Evolutionary conservation across 2,329 filamentous ascomycete genomes (phyloP).

Genomic region (Escovopsis sp.): DNA sequence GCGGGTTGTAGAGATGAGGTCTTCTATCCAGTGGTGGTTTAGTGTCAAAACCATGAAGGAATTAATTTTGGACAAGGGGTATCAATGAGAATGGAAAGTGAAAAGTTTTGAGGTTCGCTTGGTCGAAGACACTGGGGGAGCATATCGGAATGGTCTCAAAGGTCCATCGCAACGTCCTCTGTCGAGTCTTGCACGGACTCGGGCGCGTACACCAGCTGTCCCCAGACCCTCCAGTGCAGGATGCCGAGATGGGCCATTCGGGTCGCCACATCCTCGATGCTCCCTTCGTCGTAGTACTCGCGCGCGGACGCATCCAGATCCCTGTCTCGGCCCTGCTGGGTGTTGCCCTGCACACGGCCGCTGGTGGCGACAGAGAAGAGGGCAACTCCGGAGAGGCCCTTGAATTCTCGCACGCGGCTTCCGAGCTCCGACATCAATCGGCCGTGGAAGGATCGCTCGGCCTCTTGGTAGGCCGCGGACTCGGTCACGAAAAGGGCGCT

Average conservation of each 20-base stretch:
- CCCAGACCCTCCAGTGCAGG: slow-evolving; percentile 85
- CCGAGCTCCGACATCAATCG: slow-evolving; percentile 33
- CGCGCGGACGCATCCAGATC: slow-evolving; percentile 20
- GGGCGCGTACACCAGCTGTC: slow-evolving; percentile 50
- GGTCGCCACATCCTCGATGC: slow-evolving; percentile 53
- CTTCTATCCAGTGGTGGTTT: too few relatives aligned
- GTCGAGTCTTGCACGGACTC: slow-evolving; percentile 22
- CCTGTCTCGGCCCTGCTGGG: slow-evolving; percentile 20
- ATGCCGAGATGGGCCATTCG: slow-evolving; percentile 70
- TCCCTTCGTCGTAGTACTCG: slow-evolving; percentile 34
- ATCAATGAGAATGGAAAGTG: slow-evolving; percentile 1
- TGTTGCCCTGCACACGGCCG: slow-evolving; percentile 26
- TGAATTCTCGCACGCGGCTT: slow-evolving; percentile 35
- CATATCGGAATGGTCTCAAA: slow-evolving; percentile 5
- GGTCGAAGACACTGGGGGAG: too few relatives aligned
- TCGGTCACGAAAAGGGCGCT: slow-evolving; percentile 27
- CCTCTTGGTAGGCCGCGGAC: slow-evolving; percentile 29
- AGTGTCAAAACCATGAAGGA: too few relatives aligned
- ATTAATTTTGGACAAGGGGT: background rate
- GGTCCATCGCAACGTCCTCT: slow-evolving; percentile 12
- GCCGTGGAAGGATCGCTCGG: slow-evolving; percentile 33
- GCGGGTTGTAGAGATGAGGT: too few relatives aligned
- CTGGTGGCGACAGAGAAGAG: slow-evolving; percentile 42
- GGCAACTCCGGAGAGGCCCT: slow-evolving; percentile 33
- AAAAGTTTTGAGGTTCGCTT: too few relatives aligned